Percentiles rank a stretch among this genome's conserved stretches.
Conservation (phyloP, 441 rosid species). For the Sinapis alba region DNA sequence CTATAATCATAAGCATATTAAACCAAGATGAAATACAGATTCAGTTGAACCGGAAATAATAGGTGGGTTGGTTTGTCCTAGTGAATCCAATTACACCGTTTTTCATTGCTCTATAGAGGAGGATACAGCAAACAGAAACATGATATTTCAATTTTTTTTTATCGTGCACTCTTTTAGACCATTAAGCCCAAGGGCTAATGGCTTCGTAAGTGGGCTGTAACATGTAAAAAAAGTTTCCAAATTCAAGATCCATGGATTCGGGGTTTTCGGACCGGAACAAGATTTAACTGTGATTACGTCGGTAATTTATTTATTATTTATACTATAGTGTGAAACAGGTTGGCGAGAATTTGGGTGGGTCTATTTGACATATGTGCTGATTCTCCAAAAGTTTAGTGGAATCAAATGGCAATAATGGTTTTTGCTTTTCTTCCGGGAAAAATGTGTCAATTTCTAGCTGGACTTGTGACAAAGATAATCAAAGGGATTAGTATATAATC, state of each 20-base stretch:
- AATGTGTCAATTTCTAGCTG: background rate
- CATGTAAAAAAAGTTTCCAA: background rate
- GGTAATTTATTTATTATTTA: background rate
- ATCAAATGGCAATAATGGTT: slow-evolving; percentile 10
- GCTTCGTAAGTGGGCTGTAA: background rate
- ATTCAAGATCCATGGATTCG: background rate
- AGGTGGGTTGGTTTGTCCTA: background rate
- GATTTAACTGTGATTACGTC: background rate
- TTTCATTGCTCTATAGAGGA: background rate
- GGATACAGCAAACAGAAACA: background rate
- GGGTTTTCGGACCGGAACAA: slow-evolving; percentile 12
- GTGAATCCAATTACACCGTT: background rate
- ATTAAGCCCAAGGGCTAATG: slow-evolving; percentile 17
- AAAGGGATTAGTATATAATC: background rate
- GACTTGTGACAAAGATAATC: background rate
- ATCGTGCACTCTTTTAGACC: background rate
- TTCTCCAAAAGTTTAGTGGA: slow-evolving; percentile 12
- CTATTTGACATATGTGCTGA: slow-evolving; percentile 8
- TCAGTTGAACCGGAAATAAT: background rate
- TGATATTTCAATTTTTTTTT: background rate
- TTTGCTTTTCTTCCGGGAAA: background rate
- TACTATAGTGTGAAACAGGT: background rate
- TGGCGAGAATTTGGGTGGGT: background rate
- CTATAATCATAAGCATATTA: background rate
- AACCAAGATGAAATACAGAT: background rate